Base-by-base conservation (phyloP, 495 filamentous ascomycete species). In the Echria macrotheca region DNA sequence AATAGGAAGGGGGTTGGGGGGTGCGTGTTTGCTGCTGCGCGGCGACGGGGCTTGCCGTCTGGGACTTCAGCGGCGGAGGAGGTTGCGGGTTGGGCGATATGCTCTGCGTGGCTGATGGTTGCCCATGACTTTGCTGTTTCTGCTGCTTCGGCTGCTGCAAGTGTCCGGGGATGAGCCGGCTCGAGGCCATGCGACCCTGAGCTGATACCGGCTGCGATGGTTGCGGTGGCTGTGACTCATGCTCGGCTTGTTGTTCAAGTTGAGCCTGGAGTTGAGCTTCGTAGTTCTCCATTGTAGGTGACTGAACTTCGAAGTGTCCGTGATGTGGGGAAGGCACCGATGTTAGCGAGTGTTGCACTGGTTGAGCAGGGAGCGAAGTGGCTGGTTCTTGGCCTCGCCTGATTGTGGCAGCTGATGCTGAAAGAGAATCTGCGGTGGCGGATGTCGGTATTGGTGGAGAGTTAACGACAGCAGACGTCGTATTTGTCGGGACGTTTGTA, bases 201-300 rank as follows among this genome's bases (percentile, higher is more conserved):
- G 51, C 23, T 7, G 53, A 17, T n/a, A 46, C 9, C 4, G 52
- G 28, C 28, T 31, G 28, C 6, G 28, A 31, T n/a, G n/a, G n/a
- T n/a, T n/a, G n/a, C n/a, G n/a, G n/a, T n/a, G n/a, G 17, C 15
- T 47, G 50, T 28, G 56, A 15, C 32, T 61, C 61, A 18, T 46
- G 10, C 15, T 64, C 53, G n/a, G 39, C 33, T 35, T 57, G 50
- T 29, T 62, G 63, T 26, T 60, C 61, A 3, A 63, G 32, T 33
- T 65, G 64, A 5, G 59, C 64, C 46, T 66, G 58, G 22, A 65
- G 50, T 32, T 66, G 63, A 14, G 61, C 59, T 12, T 63, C 59
- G 23, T 60, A 63, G 44, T 55, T 58, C n/a, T 65, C 61, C 50
- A 63, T 54, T 17, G 56, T 59, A 3, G 64, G 61, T 22, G 64